These are phyloP conservation scores for Debaryomyces psychrophilus DNA, from an alignment of 1,139 yeast species.

Conservation along the genomic window DNA sequence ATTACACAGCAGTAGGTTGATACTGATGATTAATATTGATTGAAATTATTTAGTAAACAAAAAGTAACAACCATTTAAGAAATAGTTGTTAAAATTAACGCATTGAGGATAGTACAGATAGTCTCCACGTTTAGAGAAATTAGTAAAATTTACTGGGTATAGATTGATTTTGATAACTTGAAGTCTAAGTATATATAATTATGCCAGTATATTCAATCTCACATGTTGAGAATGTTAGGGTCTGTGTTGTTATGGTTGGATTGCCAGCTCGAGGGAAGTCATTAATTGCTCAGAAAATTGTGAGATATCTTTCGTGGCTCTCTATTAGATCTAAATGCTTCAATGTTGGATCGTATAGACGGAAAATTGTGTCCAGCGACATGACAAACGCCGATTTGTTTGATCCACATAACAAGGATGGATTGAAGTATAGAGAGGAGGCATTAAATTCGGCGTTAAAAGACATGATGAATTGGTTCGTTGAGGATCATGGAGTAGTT, in stretches of 20 bases:
- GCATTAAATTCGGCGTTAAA: slow-evolving; percentile 73
- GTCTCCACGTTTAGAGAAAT: slow-evolving; percentile 5
- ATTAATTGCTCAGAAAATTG: slow-evolving; percentile 80
- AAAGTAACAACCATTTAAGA: not conserved
- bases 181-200: not conserved
- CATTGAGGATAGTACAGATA: not conserved
- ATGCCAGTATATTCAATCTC: slow-evolving; percentile 80
- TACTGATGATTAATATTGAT: not conserved
- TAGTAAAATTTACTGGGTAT: not conserved
- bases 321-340: slow-evolving; percentile 86
- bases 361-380: slow-evolving; percentile 47
- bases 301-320: slow-evolving; percentile 88
- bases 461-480: slow-evolving; percentile 92
- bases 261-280: slow-evolving; percentile 76
- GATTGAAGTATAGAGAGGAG: slow-evolving; percentile 60
- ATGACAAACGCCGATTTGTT: slow-evolving; percentile 69
- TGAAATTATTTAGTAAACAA: not conserved
- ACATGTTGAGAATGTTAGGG: slow-evolving; percentile 69
- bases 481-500: slow-evolving; percentile 78
- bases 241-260: slow-evolving; percentile 79
- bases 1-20: not conserved
- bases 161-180: not conserved
- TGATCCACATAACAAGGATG: slow-evolving; percentile 66
- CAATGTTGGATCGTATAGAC: slow-evolving; percentile 85
- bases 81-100: not conserved